A percentile compares a stretch with the other conserved stretches of the same genome.
phyloP scores from a whole-genome alignment of 225 moss, liverwort and hornwort species.

The Anthoceros angustus region DNA sequence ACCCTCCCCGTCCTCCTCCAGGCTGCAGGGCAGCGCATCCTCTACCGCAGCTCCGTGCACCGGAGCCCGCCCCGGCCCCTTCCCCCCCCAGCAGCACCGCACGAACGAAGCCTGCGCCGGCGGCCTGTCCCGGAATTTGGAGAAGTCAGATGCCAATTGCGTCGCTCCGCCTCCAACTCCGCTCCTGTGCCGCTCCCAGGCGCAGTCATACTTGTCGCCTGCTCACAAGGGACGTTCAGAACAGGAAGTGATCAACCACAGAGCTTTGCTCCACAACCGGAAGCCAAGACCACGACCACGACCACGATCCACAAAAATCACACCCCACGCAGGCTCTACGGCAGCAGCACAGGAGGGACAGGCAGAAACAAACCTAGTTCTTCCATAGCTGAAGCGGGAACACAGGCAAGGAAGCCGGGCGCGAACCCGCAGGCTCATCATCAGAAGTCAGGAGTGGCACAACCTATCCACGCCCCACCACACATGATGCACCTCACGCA shows the following conservation, averaged over 20 bases:
- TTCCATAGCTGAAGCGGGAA: constrained; percentile 3
- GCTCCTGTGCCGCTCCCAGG: background rate
- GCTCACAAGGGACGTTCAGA: background rate
- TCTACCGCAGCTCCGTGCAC: background rate
- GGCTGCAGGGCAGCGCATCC: background rate
- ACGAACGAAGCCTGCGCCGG: too few species aligned
- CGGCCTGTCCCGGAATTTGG: background rate
- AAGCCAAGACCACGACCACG: too few species aligned
- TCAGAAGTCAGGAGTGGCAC: background rate
- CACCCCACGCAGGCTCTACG: too few species aligned
- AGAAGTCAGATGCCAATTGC: background rate
- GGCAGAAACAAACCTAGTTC: constrained; percentile 1
- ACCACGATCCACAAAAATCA: too few species aligned
- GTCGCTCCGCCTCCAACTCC: background rate
- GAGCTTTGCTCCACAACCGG: too few species aligned
- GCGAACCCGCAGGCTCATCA: constrained; percentile 2
- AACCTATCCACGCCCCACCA: background rate
- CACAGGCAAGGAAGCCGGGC: constrained; percentile 3
- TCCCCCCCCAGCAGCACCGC: too few species aligned
- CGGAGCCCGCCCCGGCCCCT: background rate
- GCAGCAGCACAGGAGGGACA: too few species aligned
- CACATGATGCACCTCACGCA: background rate
- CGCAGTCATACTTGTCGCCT: constrained; percentile 2
- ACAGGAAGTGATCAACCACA: background rate
- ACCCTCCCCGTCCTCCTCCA: background rate